Evolutionary conservation across 257 asterid species (phyloP).

Genomic region (Striga asiatica): DNA sequence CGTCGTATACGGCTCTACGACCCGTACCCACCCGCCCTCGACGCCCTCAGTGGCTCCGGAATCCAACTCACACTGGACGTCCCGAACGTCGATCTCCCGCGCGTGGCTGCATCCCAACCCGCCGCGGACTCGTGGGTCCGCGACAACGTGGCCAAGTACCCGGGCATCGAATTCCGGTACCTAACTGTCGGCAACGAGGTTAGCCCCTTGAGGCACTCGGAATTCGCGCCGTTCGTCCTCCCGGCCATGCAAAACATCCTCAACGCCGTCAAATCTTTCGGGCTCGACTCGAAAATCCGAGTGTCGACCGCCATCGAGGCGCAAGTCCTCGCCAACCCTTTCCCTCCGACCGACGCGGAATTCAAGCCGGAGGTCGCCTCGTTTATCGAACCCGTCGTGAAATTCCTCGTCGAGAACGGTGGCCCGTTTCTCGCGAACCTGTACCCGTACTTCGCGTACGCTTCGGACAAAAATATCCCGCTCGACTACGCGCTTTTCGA

Average conservation of each 20-base stretch:
- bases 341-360: constrained; percentile 29
- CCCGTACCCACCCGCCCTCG: constrained; percentile 19
- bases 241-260: constrained; percentile 28
- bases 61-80: constrained; percentile 24
- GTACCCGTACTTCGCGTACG: constrained; percentile 31
- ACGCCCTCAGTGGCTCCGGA: constrained; percentile 20
- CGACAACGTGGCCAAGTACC: constrained; percentile 20
- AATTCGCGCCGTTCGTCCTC: constrained; percentile 15
- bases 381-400: constrained; percentile 8
- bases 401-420: constrained; percentile 9
- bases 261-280: background rate
- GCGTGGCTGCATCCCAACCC: constrained; percentile 17
- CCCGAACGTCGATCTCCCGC: constrained; percentile 20
- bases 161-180: background rate
- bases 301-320: constrained; percentile 26
- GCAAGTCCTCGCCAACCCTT: constrained; percentile 16
- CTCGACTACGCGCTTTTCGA: constrained; percentile 24
- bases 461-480: constrained; percentile 8
- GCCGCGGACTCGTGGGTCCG: constrained; percentile 27
- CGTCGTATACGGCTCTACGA: constrained; percentile 20
- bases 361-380: background rate
- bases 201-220: constrained; percentile 18
- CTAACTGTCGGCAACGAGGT: constrained; percentile 42
- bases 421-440: constrained; percentile 26
- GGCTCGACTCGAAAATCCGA: background rate